Base-by-base conservation (phyloP, 2,329 filamentous ascomycete species). In the Dissoconium aciculare region DNA sequence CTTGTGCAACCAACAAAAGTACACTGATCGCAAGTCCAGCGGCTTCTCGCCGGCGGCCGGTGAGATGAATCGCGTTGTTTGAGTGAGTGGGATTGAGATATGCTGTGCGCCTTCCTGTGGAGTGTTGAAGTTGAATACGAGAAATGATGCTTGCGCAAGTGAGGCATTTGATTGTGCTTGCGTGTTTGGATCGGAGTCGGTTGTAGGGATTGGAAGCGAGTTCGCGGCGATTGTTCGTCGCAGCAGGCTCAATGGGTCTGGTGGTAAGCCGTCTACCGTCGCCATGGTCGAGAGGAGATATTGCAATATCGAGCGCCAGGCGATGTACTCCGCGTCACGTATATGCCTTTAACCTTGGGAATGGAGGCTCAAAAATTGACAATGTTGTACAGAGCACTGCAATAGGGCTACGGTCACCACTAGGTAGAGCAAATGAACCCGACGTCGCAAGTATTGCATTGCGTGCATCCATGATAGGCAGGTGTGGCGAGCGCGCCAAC, bases 1-100 rank as follows among this genome's bases (percentile, higher is more conserved):
- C 55, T 84, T 83, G 59, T 94, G 91, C 49, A 81, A 67, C 83
- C 84, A 98, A 33, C 84, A 84, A 52, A 95, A 93, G 63, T 87
- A 94, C 58, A 94, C 87, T 54, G 79, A 89, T 52, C 89, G 83
- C 44, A 98, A 66, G 53, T 94, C 82, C 11, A 52, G 37, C 3
- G 38, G 36, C 30, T 43, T 44, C 16, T 40, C 36, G 23, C 44
- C 47, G 5, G 37, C 34, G 3, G 40, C 71, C 35, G 71, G 69
- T n/a, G 82, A 85, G 37, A 80, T 69, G 62, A 95, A 95, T 46
- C 89, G 82, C 43, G 89, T 98, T 6, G 76, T 67, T 38, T 31
- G 61, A 53, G 29, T 69, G 68, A 46, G 67, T 57, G 36, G 37
- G 13, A 55, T 43, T 1, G 51, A 35, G 17, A 45, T 48, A 67